Base-by-base conservation (phyloP, 2,329 filamentous ascomycete species). In the Pseudogymnoascus sp. region DNA sequence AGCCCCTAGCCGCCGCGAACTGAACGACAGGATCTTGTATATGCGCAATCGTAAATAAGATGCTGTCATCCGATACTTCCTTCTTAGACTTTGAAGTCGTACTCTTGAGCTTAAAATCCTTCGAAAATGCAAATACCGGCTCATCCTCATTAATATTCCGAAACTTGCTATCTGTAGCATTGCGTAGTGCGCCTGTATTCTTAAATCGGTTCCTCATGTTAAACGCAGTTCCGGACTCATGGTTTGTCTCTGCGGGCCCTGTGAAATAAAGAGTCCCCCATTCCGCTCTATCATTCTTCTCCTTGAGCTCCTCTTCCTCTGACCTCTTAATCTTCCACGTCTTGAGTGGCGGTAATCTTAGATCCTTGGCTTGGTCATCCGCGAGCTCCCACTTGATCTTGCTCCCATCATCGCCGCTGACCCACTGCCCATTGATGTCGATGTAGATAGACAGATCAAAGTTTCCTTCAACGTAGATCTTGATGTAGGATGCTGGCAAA, bases 191-290 rank as follows among this genome's bases (percentile, higher is more conserved):
- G 4, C 89, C 87, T 10, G 81, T 86, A 63, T 80, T 79, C 0
- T 90, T 84, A 73, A 95, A 96, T 1, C 81, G 79, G 65, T 85
- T 84, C 60, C 90, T 84, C 21, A 94, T 76, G 7, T 79, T 65
- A 2, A 79, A 80, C 5, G 90, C 89, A 17, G 84, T 85, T 31
- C 90, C 91, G 65, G 83, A 84, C 74, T 93, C 85, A 71, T 92
- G 87, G 27, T 82, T 78, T 15, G 83, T 84, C 70, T 87, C 81
- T 66, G 79, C 77, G 21, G 91, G 89, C 1, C 81, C 90, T 21
- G 88, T 88, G 71, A 95, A 91, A 73, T 90, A 84, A 63, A 95
- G 74, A 29, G 85, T 88, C 3, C 91, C 91, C 91, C 91, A 95
- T 81, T 95, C 91, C 0, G 88, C 83, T 44, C 87, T 87, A 69